A percentile compares a stretch with the other conserved stretches of the same genome.
These are phyloP conservation scores for Escallonia herrerae DNA, from an alignment of 129 eudicot species.

Conservation along the genomic window DNA sequence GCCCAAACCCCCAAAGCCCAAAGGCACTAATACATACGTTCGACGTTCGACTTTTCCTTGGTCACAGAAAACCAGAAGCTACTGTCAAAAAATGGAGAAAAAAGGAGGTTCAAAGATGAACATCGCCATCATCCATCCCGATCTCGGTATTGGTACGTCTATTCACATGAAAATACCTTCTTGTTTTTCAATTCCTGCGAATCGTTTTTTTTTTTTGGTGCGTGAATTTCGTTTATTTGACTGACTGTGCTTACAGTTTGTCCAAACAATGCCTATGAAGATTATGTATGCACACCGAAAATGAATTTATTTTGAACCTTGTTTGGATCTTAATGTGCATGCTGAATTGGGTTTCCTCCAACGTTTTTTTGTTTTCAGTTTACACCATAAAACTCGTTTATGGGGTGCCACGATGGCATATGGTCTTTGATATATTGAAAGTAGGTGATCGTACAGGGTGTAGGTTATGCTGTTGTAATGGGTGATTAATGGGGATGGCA, in stretches of 20 bases:
- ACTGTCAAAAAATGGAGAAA: slow-evolving; percentile 29
- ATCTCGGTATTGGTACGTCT: slow-evolving; percentile 81
- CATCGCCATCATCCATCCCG: slow-evolving; percentile 91
- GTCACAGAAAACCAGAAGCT: not conserved
- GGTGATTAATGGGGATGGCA: not conserved
- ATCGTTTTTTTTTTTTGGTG: not conserved
- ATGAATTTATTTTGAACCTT: no score
- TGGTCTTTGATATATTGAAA: not conserved
- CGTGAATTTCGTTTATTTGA: not conserved
- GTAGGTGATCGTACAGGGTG: not conserved
- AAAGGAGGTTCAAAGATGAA: slow-evolving; percentile 48
- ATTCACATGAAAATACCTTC: not conserved
- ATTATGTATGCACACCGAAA: no score
- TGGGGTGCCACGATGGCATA: not conserved
- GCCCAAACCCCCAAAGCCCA: not conserved
- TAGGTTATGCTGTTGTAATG: no score
- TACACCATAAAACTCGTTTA: not conserved
- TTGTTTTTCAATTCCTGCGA: not conserved
- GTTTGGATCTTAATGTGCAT: not conserved
- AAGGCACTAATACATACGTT: no score
- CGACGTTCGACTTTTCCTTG: no score
- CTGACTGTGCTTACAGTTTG: not conserved
- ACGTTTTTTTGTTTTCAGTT: not conserved
- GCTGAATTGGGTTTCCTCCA: not conserved
- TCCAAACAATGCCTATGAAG: not conserved